Percentiles rank a stretch among this genome's conserved stretches.
Evolutionary conservation across 1,139 yeast species (phyloP).

Genomic region (Kurtzmaniella natalensis): DNA sequence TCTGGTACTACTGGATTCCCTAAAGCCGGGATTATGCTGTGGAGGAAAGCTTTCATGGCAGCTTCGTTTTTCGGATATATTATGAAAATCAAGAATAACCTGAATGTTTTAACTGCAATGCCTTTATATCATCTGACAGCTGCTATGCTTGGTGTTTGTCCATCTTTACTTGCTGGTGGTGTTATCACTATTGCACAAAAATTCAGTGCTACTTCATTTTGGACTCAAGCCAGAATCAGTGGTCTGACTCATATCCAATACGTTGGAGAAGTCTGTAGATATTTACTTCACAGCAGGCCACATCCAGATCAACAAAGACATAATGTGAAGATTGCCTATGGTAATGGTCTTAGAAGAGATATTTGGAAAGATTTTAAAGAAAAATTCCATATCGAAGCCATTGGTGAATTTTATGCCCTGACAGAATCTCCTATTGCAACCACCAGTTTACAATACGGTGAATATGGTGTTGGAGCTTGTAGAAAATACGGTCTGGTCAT

Average conservation of each 20-base stretch:
- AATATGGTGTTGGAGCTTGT: constrained; percentile 85
- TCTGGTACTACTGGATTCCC: constrained; percentile 97
- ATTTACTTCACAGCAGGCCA: constrained; percentile 62
- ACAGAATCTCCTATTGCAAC: constrained; percentile 92
- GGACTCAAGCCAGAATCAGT: constrained; percentile 81
- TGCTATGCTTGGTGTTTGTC: constrained; percentile 78
- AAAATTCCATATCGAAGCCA: constrained; percentile 66
- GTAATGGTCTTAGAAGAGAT: constrained; percentile 91
- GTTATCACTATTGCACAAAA: constrained; percentile 75
- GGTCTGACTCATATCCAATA: constrained; percentile 83
- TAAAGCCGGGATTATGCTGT: constrained; percentile 89
- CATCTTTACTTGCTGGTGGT: constrained; percentile 63
- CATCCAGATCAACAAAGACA: constrained; percentile 69
- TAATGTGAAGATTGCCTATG: constrained; percentile 68
- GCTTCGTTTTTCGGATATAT: constrained; percentile 66
- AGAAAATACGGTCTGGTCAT: constrained; percentile 74
- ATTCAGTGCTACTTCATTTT: constrained; percentile 79
- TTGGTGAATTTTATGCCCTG: constrained; percentile 93
- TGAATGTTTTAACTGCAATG: constrained; percentile 84
- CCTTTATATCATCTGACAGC: constrained; percentile 96
- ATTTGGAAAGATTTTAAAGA: constrained; percentile 80
- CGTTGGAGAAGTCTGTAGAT: constrained; percentile 95
- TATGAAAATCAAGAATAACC: constrained; percentile 50
- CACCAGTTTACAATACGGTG: constrained; percentile 76
- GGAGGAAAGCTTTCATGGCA: constrained; percentile 80